Percentiles rank a stretch among this genome's conserved stretches.
Evolutionary conservation across 306 rosid species (phyloP).

Genomic region (apple (Malus domestica)): DNA sequence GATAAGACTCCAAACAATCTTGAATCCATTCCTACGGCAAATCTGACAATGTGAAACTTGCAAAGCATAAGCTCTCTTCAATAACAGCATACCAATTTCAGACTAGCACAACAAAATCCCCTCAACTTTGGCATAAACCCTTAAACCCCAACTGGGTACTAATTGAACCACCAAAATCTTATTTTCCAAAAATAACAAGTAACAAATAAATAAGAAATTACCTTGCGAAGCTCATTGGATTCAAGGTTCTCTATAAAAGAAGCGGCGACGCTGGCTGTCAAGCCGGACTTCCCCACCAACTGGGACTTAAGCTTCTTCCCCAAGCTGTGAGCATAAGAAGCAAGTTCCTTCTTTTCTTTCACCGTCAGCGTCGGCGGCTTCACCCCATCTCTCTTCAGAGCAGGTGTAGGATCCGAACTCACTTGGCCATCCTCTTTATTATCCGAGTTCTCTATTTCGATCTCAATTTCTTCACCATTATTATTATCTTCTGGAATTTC

Average conservation of each 20-base stretch:
- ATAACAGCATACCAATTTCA: background rate
- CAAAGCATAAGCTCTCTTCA: background rate
- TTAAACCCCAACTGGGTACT: background rate
- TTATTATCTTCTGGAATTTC: background rate
- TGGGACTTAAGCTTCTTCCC: slow-evolving; percentile 88
- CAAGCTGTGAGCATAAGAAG: slow-evolving; percentile 77
- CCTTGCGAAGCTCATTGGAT: slow-evolving; percentile 93
- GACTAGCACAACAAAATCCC: background rate
- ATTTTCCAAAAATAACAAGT: background rate
- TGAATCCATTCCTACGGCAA: background rate
- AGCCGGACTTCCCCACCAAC: slow-evolving; percentile 84
- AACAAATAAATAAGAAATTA: slow-evolving; percentile 1
- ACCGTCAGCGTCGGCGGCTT: slow-evolving; percentile 49
- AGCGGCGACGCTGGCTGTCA: slow-evolving; percentile 57
- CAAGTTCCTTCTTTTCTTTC: slow-evolving; percentile 82
- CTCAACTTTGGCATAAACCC: background rate
- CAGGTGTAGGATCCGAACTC: slow-evolving; percentile 12
- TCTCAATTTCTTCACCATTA: background rate
- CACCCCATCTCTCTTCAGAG: slow-evolving; percentile 41
- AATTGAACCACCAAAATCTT: background rate
- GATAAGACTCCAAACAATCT: background rate
- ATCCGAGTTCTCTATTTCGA: background rate
- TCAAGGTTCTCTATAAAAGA: slow-evolving; percentile 82
- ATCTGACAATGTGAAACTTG: background rate
- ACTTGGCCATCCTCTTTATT: background rate